Percentiles rank a stretch among this genome's conserved stretches.
phyloP scores from a whole-genome alignment of 345 rosid species.

The Adansonia digitata region DNA sequence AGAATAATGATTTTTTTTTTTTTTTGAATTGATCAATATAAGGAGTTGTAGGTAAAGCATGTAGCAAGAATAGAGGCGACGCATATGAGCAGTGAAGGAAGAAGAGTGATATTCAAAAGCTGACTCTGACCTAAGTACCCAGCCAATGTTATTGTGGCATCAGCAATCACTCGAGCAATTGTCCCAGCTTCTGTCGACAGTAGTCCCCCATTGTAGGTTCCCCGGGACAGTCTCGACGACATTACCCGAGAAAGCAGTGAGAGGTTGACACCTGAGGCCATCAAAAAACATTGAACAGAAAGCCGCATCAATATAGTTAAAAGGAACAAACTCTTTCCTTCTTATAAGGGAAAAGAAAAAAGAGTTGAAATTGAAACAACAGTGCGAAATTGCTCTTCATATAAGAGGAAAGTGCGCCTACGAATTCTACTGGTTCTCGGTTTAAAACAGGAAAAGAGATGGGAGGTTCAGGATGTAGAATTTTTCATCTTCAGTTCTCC shows the following conservation, averaged over 20 bases:
- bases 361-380: not conserved
- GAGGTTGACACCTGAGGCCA: conserved; percentile 68
- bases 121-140: conserved; percentile 67
- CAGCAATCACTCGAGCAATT: conserved; percentile 90
- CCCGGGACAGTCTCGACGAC: conserved; percentile 93
- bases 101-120: conserved; percentile 78
- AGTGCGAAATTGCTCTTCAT: not conserved
- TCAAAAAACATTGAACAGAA: not conserved
- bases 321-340: not conserved
- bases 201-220: conserved; percentile 94
- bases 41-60: conserved; percentile 86
- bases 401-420: not conserved
- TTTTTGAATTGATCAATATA: conserved; percentile 40
- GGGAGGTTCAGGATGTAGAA: not conserved
- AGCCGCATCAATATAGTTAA: not conserved
- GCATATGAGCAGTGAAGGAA: conserved; percentile 81
- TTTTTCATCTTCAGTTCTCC: not conserved
- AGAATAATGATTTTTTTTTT: not conserved
- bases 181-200: conserved; percentile 98
- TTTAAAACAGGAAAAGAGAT: not conserved
- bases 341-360: not conserved
- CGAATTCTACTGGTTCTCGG: not conserved
- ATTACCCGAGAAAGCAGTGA: conserved; percentile 89
- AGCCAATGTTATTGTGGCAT: conserved; percentile 82
- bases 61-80: conserved; percentile 76